phyloP scores from a whole-genome alignment of 306 rosid genomes.

The Prunus persica region Prunus_persica_NCBIv2 NC_034013.1:14355001-14355500 shows the following conservation, averaged over 20 bases:
- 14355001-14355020: constrained; percentile 25
- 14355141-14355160: constrained; percentile 59
- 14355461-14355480: not conserved
- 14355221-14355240: constrained; percentile 45
- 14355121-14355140: constrained; percentile 34
- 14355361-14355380: not conserved
- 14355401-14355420: not conserved
- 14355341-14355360: not conserved
- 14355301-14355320: not conserved
- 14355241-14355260: constrained; percentile 17
- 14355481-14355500: not conserved
- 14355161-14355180: constrained; percentile 66
- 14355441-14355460: not conserved
- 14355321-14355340: not conserved
- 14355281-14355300: not conserved
- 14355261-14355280: constrained; percentile 7
- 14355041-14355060: constrained; percentile 32
- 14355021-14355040: constrained; percentile 32
- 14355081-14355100: constrained; percentile 26
- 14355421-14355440: not conserved
- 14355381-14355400: not conserved
- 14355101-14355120: constrained; percentile 1
- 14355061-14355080: constrained; percentile 17
- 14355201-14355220: constrained; percentile 26
- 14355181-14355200: constrained; percentile 58